phyloP scores from a whole-genome alignment of 2,329 filamentous ascomycete species.

The Colletotrichum tanaceti region DNA sequence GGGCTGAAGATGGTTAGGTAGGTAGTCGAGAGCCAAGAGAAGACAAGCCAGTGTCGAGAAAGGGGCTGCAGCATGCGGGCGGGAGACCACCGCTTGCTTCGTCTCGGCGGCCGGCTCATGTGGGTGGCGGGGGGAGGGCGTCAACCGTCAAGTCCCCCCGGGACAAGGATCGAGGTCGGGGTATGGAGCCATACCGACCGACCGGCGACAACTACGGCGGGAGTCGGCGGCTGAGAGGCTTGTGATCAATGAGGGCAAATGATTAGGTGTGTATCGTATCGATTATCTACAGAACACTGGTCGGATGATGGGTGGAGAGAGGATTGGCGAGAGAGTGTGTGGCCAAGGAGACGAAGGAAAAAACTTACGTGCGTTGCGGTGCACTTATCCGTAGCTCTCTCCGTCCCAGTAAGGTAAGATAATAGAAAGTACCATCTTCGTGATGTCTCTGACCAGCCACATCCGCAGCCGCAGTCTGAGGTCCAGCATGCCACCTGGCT shows the following conservation, averaged over 20 bases:
- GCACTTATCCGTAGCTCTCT: background rate
- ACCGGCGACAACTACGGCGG: background rate
- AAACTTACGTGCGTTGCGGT: no score
- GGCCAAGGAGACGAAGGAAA: no score
- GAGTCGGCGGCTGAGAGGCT: constrained; percentile 10
- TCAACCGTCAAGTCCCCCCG: constrained; percentile 1
- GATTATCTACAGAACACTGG: background rate
- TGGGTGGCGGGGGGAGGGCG: background rate
- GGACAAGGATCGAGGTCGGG: background rate
- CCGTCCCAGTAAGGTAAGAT: background rate
- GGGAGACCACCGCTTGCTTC: constrained; percentile 14
- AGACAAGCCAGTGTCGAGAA: background rate
- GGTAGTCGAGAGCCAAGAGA: background rate
- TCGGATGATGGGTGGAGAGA: constrained; percentile 3
- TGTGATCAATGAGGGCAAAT: background rate
- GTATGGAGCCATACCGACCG: background rate
- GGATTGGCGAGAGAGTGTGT: constrained; percentile 19
- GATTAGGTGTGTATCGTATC: background rate
- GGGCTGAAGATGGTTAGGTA: background rate
- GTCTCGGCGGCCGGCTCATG: constrained; percentile 13
- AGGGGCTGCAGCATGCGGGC: constrained; percentile 9
- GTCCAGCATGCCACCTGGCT: background rate
- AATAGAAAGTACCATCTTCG: background rate
- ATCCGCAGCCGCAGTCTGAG: background rate
- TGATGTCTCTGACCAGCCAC: constrained; percentile 1